Evolutionary conservation across 345 rosid species (phyloP), one percentile per base, ranked within the genome.

Genomic region (Raphanus sativus): DNA sequence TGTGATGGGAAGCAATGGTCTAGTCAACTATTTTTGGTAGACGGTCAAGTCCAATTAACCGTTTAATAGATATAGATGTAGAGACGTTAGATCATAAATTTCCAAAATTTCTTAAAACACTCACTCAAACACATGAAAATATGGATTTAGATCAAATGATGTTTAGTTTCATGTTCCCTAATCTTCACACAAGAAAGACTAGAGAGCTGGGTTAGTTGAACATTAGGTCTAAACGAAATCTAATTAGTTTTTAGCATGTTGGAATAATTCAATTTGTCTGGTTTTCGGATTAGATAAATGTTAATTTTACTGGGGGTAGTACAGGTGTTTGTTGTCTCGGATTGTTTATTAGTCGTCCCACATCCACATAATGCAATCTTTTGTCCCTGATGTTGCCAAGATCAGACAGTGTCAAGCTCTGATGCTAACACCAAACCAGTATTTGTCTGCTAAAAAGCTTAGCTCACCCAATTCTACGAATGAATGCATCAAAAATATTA

Each of bases 351-450:
- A 8, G 45, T 54, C n/a, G n/a, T n/a, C n/a, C n/a, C n/a, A n/a
- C n/a, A n/a, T n/a, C 45, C 45, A 6, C 58, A 75, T 58, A 58
- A 67, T 75, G 78, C 34, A 59, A 30, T 59, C 40, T 67, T 75
- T 60, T 67, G 67, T 75, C 52, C 16, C 55, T 36, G 62, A 29
- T 4, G 16, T 29, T 15, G 45, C 73, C 62, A 30, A 24, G 29
- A 30, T 69, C 62, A 69, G 64, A 62, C 74, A 76, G 15, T 33
- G 42, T 4, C 59, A 8, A 2, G 16, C 75, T 9, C 40, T 62
- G 75, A 26, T 8, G 9, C 21, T 48, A 50, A 50, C 58, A 13
- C 55, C 55, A 15, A 68, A 76, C 26, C 63, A 61, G 63, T 7
- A 16, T 29, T 61, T 68, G 79, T 60, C 62, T 45, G 54, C 64